Base-by-base conservation (phyloP, 129 eudicot species). In the Deinandra increscens region DNA sequence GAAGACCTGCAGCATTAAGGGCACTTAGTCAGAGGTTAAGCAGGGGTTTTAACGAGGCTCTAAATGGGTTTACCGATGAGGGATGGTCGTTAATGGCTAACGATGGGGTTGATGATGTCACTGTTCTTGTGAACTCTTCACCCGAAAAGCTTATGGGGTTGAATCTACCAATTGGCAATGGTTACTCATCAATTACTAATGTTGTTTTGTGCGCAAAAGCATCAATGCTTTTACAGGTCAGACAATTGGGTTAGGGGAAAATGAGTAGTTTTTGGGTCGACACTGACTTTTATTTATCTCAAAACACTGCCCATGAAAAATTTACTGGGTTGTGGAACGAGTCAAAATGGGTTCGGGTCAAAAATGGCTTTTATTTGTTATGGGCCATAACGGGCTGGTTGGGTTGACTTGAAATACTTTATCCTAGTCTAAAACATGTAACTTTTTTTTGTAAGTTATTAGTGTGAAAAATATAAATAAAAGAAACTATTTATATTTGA, bases 171-270 rank as follows among this genome's bases (percentile, higher is more conserved):
- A 86, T 77, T 75, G 45, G 78, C 3, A 87, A 82, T 68, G 95
- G 96, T 20, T 89, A 79, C 81, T 79, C 85, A 34, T 68, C 95
- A 42, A 80, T 92, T 68, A 79, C 80, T 67, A 85, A 86, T 69
- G 65, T 82, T 0, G 86, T 92, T 51, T 69, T 92, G 78, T 88
- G 98, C 44, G 95, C 96, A 3, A 92, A 88, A 79, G 98, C 98
- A 20, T 92, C 98, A 2, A 89, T 92, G 98, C 98, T 92, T 68
- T 78, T 92, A 71, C 96, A 92, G 98, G 98, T 92, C 17, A 61
- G 75, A 68, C 43, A 42, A n/a, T 34, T 5, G 26, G 43, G 14
- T 61, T 18, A 18, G 63, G 63, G 63, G 4, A 4, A 56, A 23
- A 23, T 9, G 33, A 9, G 59, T 19, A 7, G 2, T 7, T 8